phyloP scores from a whole-genome alignment of 495 filamentous ascomycete species.

The Barbatosphaeria neglecta region DNA sequence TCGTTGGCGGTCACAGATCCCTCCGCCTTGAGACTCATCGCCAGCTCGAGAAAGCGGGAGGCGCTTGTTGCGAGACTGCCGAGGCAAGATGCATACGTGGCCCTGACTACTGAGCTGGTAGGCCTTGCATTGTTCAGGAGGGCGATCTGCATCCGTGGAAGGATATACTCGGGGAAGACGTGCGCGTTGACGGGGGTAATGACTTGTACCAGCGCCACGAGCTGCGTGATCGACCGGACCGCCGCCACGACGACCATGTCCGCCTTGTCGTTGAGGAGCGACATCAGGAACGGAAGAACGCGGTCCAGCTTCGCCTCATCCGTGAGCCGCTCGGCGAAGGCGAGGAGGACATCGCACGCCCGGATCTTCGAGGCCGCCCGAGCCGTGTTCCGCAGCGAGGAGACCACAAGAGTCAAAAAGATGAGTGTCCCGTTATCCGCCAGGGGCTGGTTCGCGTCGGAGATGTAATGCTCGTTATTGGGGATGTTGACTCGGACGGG shows the following conservation, averaged over 20 bases:
- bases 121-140: constrained; percentile 42
- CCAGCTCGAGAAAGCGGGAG: constrained; percentile 75
- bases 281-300: constrained; percentile 79
- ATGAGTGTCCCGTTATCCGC: constrained; percentile 85
- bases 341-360: constrained; percentile 85
- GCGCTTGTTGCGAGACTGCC: constrained; percentile 87
- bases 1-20: constrained; percentile 68
- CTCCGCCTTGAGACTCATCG: constrained; percentile 75
- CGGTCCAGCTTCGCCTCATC: constrained; percentile 97
- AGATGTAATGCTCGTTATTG: constrained; percentile 57
- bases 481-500: constrained; percentile 87
- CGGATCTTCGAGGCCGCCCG: constrained; percentile 76
- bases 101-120: constrained; percentile 62
- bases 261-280: constrained; percentile 64
- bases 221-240: constrained; percentile 72
- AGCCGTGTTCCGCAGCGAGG: constrained; percentile 79
- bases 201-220: constrained; percentile 74
- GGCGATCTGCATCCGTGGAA: constrained; percentile 68
- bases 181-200: constrained; percentile 92
- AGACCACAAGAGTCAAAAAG: constrained; percentile 76
- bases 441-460: constrained; percentile 27
- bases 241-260: constrained; percentile 78
- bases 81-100: constrained; percentile 86
- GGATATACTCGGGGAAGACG: constrained; percentile 89
- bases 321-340: constrained; percentile 81